Base-by-base conservation (phyloP, 305 asterid species). In the Andrographis paniculata region DNA sequence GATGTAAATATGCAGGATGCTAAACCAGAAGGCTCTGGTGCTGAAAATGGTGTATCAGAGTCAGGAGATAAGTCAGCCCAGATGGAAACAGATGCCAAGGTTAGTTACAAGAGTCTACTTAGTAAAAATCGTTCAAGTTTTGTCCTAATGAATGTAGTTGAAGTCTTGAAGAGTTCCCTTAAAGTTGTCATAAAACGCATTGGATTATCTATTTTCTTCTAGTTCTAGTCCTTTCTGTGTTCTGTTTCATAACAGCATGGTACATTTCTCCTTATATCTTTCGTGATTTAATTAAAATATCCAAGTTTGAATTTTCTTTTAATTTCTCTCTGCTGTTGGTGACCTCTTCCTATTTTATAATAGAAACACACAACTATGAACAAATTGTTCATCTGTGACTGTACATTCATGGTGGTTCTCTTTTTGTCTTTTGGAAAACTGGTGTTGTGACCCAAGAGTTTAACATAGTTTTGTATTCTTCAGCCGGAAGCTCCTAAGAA, bases 21-120 rank as follows among this genome's bases (percentile, higher is more conserved):
- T 13, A 84, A 66, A 71, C 48, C 64, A 41, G 86, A 74, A 45
- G 80, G 65, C 27, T 33, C 77, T 43, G 87, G 68, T 43, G 69
- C 78, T 63, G 96, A 81, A 72, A 92, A 84, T 74, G 93, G 84
- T 18, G 78, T 50, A 33, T 78, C 80, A 0, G 95, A 76, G 43
- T 50, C 77, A 0, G 89, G 76, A 20, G 94, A 84, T 45, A 74
- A 70, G 65, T 70, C 89, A 3, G 76, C 64, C 38, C 89, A 78
- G 63, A 79, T 79, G 93, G 99, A 87, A 51, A 79, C 94, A 11
- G 99, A 91, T 61, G 47, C 71, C 21, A 83, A 83, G 96, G 99
- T 91, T 18, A 58, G 71, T 35, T 50, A 48, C 1, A 6, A 11
- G 9, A 38, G 39, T 39, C 37, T 11, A 23, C 28, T 12, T 47